Evolutionary conservation across 2,329 filamentous ascomycete species (phyloP), one percentile per base, ranked within the genome.

Genomic region (Phialophora tarda): DNA sequence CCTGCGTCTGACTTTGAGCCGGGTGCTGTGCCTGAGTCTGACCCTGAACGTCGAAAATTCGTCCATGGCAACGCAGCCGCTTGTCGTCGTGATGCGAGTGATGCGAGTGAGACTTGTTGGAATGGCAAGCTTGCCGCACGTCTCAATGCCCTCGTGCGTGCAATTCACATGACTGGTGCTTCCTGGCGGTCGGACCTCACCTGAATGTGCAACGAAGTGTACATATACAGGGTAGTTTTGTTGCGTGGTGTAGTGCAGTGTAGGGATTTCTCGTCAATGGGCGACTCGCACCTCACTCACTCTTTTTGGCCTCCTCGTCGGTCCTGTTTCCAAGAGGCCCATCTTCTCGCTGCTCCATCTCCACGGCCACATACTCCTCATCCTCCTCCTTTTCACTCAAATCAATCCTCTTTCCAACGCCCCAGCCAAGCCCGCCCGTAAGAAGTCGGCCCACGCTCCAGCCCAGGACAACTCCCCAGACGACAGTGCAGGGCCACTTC

Each of bases 401-500:
- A 64, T 74, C 66, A 54, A 73, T 72, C 50, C 72, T 70, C 59
- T 38, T 67, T 0, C 72, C 71, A n/a, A 68, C 60, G 6, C 68
- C 68, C 32, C 71, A 57, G n/a, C 67, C 50, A 4, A 67, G 26
- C 2, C 50, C 51, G 50, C 59, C 66, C 10, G 71, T 73, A 10
- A 73, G 23, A 2, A 67, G 17, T 32, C 69, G 67, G 6, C 93
- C 93, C 12, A 91, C 71, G 0, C 87, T 83, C 77, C 91, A 93
- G 0, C 95, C 95, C 5, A 87, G 79, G 78, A 96, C 98, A 21
- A 91, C 84, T 2, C 95, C 95, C 1, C 86, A 88, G 4, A 98
- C 80, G 65, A 99, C 91, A 0, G 95, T 99, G 56, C 98, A 89
- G 0, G 95, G 95, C 91, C 94, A 99, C 78, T 90, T 91, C 85